Evolutionary conservation across 441 rosid species (phyloP).

Genomic region (Erodium trifolium): DNA sequence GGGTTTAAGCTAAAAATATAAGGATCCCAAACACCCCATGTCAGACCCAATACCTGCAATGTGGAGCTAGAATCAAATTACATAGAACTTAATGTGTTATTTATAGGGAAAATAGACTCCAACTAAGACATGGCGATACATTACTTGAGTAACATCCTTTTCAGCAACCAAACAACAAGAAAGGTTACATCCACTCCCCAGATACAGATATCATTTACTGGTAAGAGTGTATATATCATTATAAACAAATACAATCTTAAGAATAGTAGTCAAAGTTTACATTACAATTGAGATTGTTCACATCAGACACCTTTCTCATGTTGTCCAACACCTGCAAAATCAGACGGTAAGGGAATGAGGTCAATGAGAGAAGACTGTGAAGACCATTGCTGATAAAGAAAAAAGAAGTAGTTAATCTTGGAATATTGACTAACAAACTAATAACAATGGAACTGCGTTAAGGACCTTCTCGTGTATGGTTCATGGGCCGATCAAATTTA

Average conservation of each 20-base stretch:
- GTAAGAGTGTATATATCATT: background rate
- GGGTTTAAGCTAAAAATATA: conserved; percentile 47
- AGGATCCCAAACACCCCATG: conserved; percentile 88
- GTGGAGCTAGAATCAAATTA: conserved; percentile 4
- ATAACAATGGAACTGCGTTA: background rate
- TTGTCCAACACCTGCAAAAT: conserved; percentile 64
- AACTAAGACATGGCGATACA: background rate
- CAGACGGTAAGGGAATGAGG: background rate
- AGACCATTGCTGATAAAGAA: no score
- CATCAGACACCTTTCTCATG: conserved; percentile 51
- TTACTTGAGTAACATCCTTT: background rate
- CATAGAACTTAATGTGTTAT: background rate
- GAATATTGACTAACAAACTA: no score
- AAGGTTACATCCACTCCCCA: background rate
- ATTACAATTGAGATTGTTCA: conserved; percentile 48
- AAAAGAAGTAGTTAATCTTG: no score
- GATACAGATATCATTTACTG: background rate
- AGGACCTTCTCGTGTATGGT: background rate
- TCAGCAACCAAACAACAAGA: background rate
- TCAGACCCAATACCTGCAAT: conserved; percentile 55
- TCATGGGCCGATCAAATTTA: background rate
- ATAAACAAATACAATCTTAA: background rate
- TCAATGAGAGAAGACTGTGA: no score
- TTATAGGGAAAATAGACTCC: background rate
- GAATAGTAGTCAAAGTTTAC: conserved; percentile 24